Base-by-base conservation (phyloP, 1,284 basidiomycete species). In the Boletus semigastroideus region DNA sequence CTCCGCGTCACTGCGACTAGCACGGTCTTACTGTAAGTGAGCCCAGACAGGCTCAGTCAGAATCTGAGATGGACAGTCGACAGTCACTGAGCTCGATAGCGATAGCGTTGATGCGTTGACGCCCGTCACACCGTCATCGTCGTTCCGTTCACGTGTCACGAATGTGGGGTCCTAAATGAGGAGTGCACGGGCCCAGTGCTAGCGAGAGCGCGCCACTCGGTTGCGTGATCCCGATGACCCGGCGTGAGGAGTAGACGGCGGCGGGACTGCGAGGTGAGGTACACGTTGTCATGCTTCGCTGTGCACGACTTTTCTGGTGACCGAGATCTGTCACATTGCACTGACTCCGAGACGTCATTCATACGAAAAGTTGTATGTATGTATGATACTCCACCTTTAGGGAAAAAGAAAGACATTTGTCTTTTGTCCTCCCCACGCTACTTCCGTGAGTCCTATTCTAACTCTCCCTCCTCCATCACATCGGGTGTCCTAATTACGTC, bases 311-410 rank as follows among this genome's bases (percentile, higher is more conserved):
- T n/a, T 30, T 33, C 42, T 7, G 31, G 22, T 37, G 48, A 61
- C 59, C 60, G 58, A 53, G 53, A 17, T 42, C n/a, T 59, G 57
- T 57, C 62, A 64, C 59, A 51, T 49, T 49, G 42, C 59, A 62
- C 44, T 65, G 59, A 13, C 44, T 7, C 62, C 59, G 59, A 55
- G 45, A 52, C 46, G 62, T 58, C 57, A 51, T 49, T 58, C 57
- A 51, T 49, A 46, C 25, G 25, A 25, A 25, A 25, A 25, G 5
- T 5, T 20, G n/a, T 46, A 46, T 37, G 17, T 34, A 36, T 31
- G 17, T 42, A 39, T 42, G 46, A 56, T 59, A 25, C 57, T 33
- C 59, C 48, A 50, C 60, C 27, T 20, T 31, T 42, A 47, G 9
- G 14, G 31, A 19, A n/a, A n/a, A n/a, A n/a, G n/a, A n/a, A 25